Base-by-base conservation (phyloP, 2,329 filamentous ascomycete genomes). In the Trichoderma atroviride region DNA sequence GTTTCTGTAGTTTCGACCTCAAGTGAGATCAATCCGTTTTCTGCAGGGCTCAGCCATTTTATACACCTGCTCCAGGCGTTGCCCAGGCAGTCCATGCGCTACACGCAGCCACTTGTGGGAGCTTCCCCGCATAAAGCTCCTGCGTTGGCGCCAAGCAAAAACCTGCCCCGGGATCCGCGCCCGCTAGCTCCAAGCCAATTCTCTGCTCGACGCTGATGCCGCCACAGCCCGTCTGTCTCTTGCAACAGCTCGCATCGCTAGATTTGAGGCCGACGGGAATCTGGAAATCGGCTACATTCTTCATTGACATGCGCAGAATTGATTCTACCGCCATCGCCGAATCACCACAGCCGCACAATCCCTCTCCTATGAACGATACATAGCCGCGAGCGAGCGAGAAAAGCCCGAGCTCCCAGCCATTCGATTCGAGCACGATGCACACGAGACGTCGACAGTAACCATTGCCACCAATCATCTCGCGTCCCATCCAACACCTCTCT, bases 41-140 rank as follows among this genome's bases (percentile, higher is more conserved):
- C 47, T 24, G 47, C 4, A 50, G 40, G 0, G 11, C 29, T 0
- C 7, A n/a, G 16, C 16, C 16, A 11, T 10, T 43, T n/a, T 43
- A 43, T 43, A 24, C 47, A 47, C 10, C 22, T 5, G 47, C 47
- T 43, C 2, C 40, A 43, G 37, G 33, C 24, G 2, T 40, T 35
- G 61, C 24, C 22, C 31, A 7, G 19, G 22, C 6, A 22, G 27
- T 56, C 43, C 61, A 22, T 56, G 52, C 50, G 22, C 27, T 43
- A 53, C 33, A 19, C 57, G 35, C 35, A 60, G 47, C 58, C 58
- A 47, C 57, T 53, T 50, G n/a, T 56, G 33, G 58, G 43, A 70
- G 69, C 69, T 70, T 70, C 69, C 69, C 69, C 69, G 69, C 69
- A 70, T 68, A 55, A 67, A 58, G 57, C 63, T 67, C 69, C 69